Percentiles rank a stretch among this genome's conserved stretches.
phyloP scores from a whole-genome alignment of 495 filamentous ascomycete species.

The Daldinia loculata region DNA sequence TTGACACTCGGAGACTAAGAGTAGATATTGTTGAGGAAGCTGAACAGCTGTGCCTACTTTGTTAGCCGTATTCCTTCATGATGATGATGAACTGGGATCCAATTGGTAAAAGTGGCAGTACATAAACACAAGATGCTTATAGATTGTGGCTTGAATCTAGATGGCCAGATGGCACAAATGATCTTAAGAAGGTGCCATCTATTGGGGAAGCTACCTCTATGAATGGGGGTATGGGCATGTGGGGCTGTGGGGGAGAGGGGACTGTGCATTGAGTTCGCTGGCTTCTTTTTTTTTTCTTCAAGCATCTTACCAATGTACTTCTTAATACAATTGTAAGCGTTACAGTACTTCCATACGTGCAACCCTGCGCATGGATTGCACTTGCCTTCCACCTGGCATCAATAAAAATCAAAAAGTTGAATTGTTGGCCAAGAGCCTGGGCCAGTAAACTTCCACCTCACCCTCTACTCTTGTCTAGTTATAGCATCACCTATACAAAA shows the following conservation, averaged over 20 bases:
- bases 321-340: not conserved
- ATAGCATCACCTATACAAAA: constrained; percentile 27
- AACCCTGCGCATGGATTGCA: not conserved
- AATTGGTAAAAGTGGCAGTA: too few relatives aligned
- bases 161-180: not conserved
- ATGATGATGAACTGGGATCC: not conserved
- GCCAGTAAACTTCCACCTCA: constrained; percentile 39
- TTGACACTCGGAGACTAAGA: not conserved
- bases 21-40: not conserved
- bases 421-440: constrained; percentile 34
- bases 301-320: not conserved
- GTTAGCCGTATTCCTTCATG: not conserved
- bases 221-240: not conserved
- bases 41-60: not conserved
- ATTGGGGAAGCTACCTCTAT: not conserved
- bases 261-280: constrained; percentile 2
- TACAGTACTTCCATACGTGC: not conserved
- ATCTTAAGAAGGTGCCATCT: not conserved
- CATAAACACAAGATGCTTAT: too few relatives aligned
- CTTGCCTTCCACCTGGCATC: constrained; percentile 24
- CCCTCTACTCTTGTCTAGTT: constrained; percentile 20
- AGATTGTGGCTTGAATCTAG: not conserved
- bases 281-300: not conserved
- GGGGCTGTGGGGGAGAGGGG: not conserved
- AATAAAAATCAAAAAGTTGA: constrained; percentile 36